A percentile compares a stretch with the other conserved stretches of the same genome.
Conservation (phyloP, 2,329 filamentous ascomycete genomes). For the Cryphonectria carpinicola region DNA sequence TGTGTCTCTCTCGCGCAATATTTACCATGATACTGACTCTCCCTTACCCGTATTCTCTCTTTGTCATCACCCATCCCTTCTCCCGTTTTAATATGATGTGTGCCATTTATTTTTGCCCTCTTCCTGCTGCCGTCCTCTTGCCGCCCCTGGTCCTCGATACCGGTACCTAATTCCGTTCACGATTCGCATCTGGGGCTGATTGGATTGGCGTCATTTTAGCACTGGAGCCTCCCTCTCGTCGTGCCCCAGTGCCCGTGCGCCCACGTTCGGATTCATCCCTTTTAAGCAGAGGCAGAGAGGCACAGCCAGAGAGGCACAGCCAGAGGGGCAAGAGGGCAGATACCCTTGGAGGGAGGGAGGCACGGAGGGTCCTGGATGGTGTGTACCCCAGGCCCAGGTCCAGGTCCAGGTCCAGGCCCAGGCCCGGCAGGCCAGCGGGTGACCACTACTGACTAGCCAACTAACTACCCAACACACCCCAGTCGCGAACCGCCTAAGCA, state of each 20-base stretch:
- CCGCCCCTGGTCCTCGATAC: not conserved
- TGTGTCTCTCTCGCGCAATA: not conserved
- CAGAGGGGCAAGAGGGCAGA: not conserved
- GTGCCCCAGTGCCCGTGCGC: slow-evolving; percentile 6
- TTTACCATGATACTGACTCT: not conserved
- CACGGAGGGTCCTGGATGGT: not conserved
- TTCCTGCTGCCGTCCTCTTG: not conserved
- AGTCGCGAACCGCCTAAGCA: slow-evolving; percentile 6
- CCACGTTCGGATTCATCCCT: slow-evolving; percentile 4
- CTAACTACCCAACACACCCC: not conserved
- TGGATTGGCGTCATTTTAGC: slow-evolving; percentile 15
- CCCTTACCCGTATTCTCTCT: not conserved
- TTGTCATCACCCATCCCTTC: not conserved
- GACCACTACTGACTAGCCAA: not conserved
- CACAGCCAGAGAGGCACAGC: not conserved
- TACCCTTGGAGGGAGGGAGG: not conserved
- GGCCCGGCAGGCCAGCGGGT: not conserved
- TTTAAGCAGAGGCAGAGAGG: not conserved
- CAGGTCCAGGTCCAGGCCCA: not conserved
- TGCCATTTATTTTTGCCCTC: not conserved
- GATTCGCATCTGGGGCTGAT: slow-evolving; percentile 6
- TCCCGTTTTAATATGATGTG: not conserved
- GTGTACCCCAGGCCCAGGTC: not conserved
- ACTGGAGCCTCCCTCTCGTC: slow-evolving; percentile 3
- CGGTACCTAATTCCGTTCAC: not conserved